Conservation (phyloP, 306 rosid species). For the Prunus davidiana region DNA sequence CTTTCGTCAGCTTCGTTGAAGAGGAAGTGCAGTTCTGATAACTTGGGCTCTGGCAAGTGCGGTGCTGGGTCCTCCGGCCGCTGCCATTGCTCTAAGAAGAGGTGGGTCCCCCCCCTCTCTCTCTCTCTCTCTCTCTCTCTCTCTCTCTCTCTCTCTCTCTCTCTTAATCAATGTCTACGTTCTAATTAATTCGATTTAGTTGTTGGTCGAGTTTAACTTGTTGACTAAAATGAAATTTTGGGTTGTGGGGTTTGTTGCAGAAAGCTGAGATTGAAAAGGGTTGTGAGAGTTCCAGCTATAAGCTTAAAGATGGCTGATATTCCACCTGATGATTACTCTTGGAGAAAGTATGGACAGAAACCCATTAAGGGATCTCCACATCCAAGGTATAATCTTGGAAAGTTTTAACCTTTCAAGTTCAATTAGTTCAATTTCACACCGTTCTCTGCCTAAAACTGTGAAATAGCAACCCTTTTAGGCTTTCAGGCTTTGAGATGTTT, state of each 20-base stretch:
- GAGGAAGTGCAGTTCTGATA: slow-evolving; percentile 79
- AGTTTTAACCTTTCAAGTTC: neutral
- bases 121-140: neutral
- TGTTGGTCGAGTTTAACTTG: neutral
- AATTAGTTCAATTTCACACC: neutral
- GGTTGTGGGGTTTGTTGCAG: slow-evolving; percentile 25
- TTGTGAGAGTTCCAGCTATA: slow-evolving; percentile 76
- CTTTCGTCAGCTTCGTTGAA: slow-evolving; percentile 61
- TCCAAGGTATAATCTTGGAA: slow-evolving; percentile 50
- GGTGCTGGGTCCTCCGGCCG: slow-evolving; percentile 55
- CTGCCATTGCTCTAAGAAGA: slow-evolving; percentile 83
- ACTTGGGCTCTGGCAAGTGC: slow-evolving; percentile 65
- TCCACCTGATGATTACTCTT: slow-evolving; percentile 90
- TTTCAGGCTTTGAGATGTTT: neutral
- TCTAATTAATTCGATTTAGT: neutral
- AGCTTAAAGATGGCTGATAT: slow-evolving; percentile 85
- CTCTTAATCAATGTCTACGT: neutral
- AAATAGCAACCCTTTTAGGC: neutral
- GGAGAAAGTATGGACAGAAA: slow-evolving; percentile 91
- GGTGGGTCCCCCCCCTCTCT: slow-evolving; percentile 44
- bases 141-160: no score
- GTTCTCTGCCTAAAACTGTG: neutral
- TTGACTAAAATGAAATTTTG: neutral
- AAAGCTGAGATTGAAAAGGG: slow-evolving; percentile 66
- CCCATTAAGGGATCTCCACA: slow-evolving; percentile 91